Evolutionary conservation across 805 yeast species (phyloP), one percentile per base, ranked within the genome.

Genomic region (Saturnispora gosingensis): DNA sequence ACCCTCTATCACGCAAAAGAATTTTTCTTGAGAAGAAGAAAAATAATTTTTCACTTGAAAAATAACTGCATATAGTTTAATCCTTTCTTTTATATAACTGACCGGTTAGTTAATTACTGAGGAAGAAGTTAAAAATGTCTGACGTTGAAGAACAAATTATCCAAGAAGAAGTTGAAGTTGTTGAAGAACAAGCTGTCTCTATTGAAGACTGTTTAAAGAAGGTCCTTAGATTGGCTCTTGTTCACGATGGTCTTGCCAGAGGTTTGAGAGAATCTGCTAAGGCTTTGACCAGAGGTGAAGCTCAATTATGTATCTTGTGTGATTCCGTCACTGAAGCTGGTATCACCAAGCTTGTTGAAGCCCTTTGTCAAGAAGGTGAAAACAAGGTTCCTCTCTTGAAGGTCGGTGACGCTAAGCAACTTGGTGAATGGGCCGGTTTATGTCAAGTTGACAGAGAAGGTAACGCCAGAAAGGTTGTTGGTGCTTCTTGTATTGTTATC

Each of bases 401-500:
- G 86, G 98, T 93, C 67, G 87, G 98, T 68, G 99, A 93, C 73
- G 97, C 98, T 72, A 93, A 93, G 85, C 87, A 88, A 81, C 84
- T 93, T 73, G 99, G 99, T 83, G 98, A 93, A 83, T 93, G 99
- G 99, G 98, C 98, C 71, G 99, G 99, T 86, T 82, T 93, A 67
- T 93, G 97, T 82, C 88, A 89, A 80, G 84, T 91, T 70, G 98
- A 93, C 95, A 88, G 97, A 80, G 98, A 93, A 70, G 99, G 99
- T 80, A 89, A 91, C 82, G 97, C 98, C 79, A 89, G 97, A 83
- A 93, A 93, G 88, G 98, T 93, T 69, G 99, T 93, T 74, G 99
- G 99, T 80, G 95, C 97, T 77, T 90, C 98, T 68, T 91, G 96
- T 78, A 97, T 91, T 72, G 99, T 93, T 69, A 88, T 93, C 83